Percentiles rank a stretch among this genome's conserved stretches.
These are phyloP conservation scores for Candida railenensis DNA, from an alignment of 805 yeast genomes.

Conservation along the genomic window DNA sequence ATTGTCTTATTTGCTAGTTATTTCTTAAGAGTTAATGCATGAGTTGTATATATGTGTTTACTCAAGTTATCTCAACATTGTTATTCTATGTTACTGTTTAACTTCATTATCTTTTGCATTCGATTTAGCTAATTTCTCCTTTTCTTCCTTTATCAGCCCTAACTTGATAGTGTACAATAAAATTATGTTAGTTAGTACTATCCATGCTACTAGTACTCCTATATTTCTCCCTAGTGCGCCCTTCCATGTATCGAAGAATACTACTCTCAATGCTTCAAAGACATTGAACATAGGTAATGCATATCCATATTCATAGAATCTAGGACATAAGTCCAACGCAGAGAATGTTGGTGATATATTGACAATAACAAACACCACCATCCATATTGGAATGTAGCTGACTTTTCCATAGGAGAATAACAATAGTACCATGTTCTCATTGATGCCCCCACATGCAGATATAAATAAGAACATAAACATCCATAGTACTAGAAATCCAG, in stretches of 20 bases:
- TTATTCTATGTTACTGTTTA: neutral
- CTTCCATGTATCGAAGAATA: slow-evolving; percentile 34
- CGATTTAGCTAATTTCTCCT: slow-evolving; percentile 3
- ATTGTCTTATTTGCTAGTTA: too few species aligned
- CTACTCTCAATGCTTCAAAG: slow-evolving; percentile 29
- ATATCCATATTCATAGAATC: slow-evolving; percentile 33
- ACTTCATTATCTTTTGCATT: slow-evolving; percentile 4
- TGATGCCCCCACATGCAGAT: slow-evolving; percentile 26
- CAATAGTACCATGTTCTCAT: slow-evolving; percentile 23
- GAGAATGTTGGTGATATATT: slow-evolving; percentile 33
- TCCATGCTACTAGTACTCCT: slow-evolving; percentile 30
- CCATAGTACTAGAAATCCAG: slow-evolving; percentile 36
- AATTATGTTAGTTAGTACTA: slow-evolving; percentile 18
- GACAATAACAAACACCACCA: slow-evolving; percentile 26
- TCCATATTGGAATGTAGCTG: slow-evolving; percentile 26
- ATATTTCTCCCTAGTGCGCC: slow-evolving; percentile 30
- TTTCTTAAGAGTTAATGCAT: too few species aligned
- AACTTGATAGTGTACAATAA: slow-evolving; percentile 10
- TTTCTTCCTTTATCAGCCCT: slow-evolving; percentile 4
- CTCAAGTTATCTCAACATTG: too few species aligned
- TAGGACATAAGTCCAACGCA: slow-evolving; percentile 31
- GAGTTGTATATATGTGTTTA: too few species aligned
- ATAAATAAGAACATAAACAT: slow-evolving; percentile 27
- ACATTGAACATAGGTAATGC: slow-evolving; percentile 36
- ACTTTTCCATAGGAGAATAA: slow-evolving; percentile 18